Conservation (phyloP, 2,329 filamentous ascomycete genomes). For the Cadophora sp. region DNA sequence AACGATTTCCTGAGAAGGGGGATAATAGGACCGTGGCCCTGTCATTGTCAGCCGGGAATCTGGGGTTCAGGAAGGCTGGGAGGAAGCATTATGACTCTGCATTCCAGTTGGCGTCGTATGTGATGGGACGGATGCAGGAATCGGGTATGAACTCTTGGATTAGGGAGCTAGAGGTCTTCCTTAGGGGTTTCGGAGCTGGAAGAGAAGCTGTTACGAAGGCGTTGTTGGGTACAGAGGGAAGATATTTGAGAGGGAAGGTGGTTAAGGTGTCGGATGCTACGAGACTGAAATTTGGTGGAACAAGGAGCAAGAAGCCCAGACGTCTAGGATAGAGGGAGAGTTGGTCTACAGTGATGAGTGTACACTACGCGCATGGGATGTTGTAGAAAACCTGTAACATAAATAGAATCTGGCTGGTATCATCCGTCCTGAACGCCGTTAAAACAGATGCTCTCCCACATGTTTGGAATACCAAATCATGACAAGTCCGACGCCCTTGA, state of each 20-base stretch:
- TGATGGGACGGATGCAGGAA: slow-evolving; percentile 85
- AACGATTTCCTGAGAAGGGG: slow-evolving; percentile 23
- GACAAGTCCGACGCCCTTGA: slow-evolving; percentile 21
- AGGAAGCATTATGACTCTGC: slow-evolving; percentile 88
- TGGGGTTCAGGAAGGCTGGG: slow-evolving; percentile 87
- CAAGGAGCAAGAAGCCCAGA: slow-evolving; percentile 82
- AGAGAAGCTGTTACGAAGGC: slow-evolving; percentile 91
- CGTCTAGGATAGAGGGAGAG: slow-evolving; percentile 60
- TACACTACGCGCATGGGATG: slow-evolving; percentile 23
- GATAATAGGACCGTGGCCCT: slow-evolving; percentile 48
- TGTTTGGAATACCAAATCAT: slow-evolving; percentile 27
- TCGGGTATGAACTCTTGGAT: slow-evolving; percentile 80
- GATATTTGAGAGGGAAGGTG: slow-evolving; percentile 75
- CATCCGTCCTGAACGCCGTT: slow-evolving; percentile 25
- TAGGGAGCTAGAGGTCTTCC: slow-evolving; percentile 75
- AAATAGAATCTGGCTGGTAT: slow-evolving; percentile 32
- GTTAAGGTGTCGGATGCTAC: slow-evolving; percentile 84
- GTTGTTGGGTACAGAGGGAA: slow-evolving; percentile 84
- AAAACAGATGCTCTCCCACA: neutral
- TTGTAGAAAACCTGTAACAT: slow-evolving; percentile 27
- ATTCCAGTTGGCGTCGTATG: slow-evolving; percentile 86
- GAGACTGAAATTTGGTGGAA: slow-evolving; percentile 93
- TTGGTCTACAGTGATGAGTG: slow-evolving; percentile 13
- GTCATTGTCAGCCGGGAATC: slow-evolving; percentile 81
- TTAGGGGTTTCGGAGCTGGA: slow-evolving; percentile 86